These are phyloP conservation scores for Globisporangium spinosum DNA, from an alignment of 352 stramenopile genomes.

Conservation along the genomic window DNA sequence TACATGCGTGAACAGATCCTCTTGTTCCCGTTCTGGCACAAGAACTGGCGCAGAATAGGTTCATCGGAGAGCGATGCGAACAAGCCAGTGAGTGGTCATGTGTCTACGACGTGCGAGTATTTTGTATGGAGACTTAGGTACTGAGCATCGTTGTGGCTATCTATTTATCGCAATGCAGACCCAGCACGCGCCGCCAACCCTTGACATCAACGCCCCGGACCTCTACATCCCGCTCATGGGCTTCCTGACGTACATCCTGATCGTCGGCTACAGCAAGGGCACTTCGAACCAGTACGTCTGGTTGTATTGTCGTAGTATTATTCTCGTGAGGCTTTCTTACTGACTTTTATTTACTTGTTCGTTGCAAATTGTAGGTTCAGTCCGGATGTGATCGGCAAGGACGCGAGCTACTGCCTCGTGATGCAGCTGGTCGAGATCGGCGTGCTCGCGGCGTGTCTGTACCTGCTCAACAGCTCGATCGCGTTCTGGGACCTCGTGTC, in stretches of 20 bases:
- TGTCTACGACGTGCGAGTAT: background rate
- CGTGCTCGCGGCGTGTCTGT: conserved; percentile 92
- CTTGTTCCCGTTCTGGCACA: conserved; percentile 83
- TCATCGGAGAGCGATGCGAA: conserved; percentile 54
- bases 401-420: conserved; percentile 89
- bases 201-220: conserved; percentile 97
- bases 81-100: conserved; percentile 36
- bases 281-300: conserved; percentile 81
- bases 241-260: conserved; percentile 98
- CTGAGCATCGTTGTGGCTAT: background rate
- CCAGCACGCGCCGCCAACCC: conserved; percentile 88
- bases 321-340: background rate
- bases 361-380: conserved; percentile 82
- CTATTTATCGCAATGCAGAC: conserved; percentile 28
- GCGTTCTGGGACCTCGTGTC: conserved; percentile 94
- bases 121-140: background rate
- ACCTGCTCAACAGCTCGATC: conserved; percentile 91
- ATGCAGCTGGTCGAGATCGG: conserved; percentile 92
- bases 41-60: conserved; percentile 81
- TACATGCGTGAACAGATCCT: conserved; percentile 49
- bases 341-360: background rate
- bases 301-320: background rate
- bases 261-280: conserved; percentile 96
- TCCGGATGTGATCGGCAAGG: conserved; percentile 93
- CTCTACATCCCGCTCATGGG: conserved; percentile 98